Percentiles rank a stretch among this genome's conserved stretches.
These are phyloP conservation scores for Pythium rishiriense DNA, from an alignment of 352 stramenopile species.

Conservation along the genomic window DNA sequence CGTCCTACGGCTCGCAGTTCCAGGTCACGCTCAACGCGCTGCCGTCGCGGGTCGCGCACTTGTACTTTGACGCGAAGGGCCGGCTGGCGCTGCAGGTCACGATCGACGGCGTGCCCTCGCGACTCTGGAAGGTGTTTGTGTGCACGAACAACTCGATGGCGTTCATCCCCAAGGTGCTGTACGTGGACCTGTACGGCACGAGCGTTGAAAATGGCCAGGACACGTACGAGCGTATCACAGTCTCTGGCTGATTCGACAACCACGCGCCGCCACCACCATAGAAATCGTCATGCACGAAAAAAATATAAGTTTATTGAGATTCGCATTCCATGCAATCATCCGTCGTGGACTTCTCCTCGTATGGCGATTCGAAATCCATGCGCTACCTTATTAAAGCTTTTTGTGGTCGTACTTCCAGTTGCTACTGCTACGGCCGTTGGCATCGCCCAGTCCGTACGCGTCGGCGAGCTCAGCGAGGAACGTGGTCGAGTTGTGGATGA, in stretches of 20 bases:
- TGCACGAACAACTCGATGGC: constrained; percentile 52
- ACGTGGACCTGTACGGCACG: constrained; percentile 73
- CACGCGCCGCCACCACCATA: constrained; percentile 2
- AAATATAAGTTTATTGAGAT: constrained; percentile 22
- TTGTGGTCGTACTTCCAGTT: constrained; percentile 69
- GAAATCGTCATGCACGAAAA: constrained; percentile 3
- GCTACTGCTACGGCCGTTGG: constrained; percentile 4
- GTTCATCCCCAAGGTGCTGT: constrained; percentile 77
- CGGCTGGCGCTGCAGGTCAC: constrained; percentile 55
- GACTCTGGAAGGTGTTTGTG: constrained; percentile 76
- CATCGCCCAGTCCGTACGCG: constrained; percentile 46
- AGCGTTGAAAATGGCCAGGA: constrained; percentile 44
- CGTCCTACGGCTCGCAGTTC: constrained; percentile 44
- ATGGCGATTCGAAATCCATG: neutral
- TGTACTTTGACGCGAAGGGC: constrained; percentile 62
- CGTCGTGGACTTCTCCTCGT: neutral
- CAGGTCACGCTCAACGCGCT: constrained; percentile 70
- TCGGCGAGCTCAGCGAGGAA: constrained; percentile 94
- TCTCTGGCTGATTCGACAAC: constrained; percentile 23
- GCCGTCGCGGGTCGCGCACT: constrained; percentile 43
- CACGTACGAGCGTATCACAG: constrained; percentile 64
- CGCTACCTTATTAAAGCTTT: constrained; percentile 32
- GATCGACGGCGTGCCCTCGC: constrained; percentile 45
- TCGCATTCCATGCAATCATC: neutral
- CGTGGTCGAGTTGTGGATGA: constrained; percentile 97